Conservation (phyloP, 257 asterid species). For the Capsicum baccatum region DNA sequence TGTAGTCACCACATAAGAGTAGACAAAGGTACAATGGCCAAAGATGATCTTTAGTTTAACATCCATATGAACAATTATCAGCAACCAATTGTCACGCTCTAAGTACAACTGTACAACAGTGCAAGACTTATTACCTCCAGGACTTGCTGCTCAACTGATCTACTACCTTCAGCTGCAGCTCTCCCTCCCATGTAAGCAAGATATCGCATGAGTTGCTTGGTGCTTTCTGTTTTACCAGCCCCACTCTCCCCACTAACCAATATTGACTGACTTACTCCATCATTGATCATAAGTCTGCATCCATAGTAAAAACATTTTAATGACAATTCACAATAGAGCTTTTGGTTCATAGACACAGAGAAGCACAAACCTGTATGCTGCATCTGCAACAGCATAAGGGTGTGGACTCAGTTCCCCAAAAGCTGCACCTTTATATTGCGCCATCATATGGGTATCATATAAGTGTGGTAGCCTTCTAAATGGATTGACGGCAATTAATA, state of each 20-base stretch:
- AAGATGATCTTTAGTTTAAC: neutral
- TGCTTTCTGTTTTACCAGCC: constrained; percentile 99
- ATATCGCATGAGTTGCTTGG: constrained; percentile 91
- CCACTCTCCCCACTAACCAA: constrained; percentile 99
- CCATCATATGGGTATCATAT: constrained; percentile 90
- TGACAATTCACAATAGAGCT: constrained; percentile 19
- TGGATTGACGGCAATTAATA: constrained; percentile 83
- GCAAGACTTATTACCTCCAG: constrained; percentile 72
- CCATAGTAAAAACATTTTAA: constrained; percentile 18
- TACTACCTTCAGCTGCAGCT: constrained; percentile 82
- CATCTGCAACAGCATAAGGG: constrained; percentile 99
- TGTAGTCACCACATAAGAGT: neutral
- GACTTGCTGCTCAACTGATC: constrained; percentile 95
- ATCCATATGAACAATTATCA: neutral
- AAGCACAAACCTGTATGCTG: constrained; percentile 83
- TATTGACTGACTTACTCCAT: constrained; percentile 91
- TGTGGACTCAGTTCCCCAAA: constrained; percentile 79
- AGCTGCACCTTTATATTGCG: constrained; percentile 54
- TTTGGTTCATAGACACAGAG: constrained; percentile 6
- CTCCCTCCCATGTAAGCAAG: constrained; percentile 99
- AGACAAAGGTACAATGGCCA: neutral
- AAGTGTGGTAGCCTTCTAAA: constrained; percentile 74
- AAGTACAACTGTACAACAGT: neutral
- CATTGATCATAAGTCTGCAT: constrained; percentile 93
- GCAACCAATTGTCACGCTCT: neutral